A percentile compares a stretch with the other conserved stretches of the same genome.
Conservation (phyloP, 495 filamentous ascomycete species). For the Talaromyces proteolyticus region DNA sequence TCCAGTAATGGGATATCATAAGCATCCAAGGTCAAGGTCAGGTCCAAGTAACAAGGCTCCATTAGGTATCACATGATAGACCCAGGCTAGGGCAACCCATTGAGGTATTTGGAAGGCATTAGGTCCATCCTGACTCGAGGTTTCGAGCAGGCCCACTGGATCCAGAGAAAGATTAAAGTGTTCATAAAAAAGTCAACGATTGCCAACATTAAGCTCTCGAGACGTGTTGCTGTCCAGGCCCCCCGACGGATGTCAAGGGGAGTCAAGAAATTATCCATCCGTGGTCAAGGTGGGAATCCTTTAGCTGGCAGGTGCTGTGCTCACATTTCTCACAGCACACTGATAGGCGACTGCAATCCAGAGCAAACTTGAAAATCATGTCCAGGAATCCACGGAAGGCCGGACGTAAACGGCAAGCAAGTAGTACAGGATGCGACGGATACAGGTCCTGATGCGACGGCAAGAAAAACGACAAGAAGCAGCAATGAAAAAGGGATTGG, state of each 20-base stretch:
- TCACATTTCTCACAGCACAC: slow-evolving; percentile 8
- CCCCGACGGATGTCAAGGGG: slow-evolving; percentile 28
- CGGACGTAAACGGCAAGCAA: slow-evolving; percentile 9
- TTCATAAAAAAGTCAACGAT: slow-evolving; percentile 18
- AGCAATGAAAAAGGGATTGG: slow-evolving; percentile 28
- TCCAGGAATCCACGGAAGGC: slow-evolving; percentile 14
- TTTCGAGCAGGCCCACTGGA: not conserved
- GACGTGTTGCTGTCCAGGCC: slow-evolving; percentile 25
- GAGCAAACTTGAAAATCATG: slow-evolving; percentile 11
- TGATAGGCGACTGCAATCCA: not conserved
- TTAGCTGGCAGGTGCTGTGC: slow-evolving; percentile 5
- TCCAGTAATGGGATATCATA: slow-evolving; percentile 4
- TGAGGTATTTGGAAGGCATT: not conserved
- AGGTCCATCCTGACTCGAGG: slow-evolving; percentile 4
- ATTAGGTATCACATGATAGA: not conserved
- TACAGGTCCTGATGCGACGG: slow-evolving; percentile 19
- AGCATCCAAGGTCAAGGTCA: not conserved
- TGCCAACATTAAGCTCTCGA: slow-evolving; percentile 39
- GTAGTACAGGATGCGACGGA: slow-evolving; percentile 8
- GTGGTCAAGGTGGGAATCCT: not conserved
- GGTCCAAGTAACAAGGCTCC: not conserved
- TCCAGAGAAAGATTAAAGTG: not conserved
- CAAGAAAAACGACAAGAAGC: slow-evolving; percentile 13
- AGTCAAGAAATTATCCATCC: slow-evolving; percentile 1
- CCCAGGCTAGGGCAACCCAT: not conserved